phyloP scores from a whole-genome alignment of 805 yeast genomes.

The Wickerhamiella allomyrinae region DNA sequence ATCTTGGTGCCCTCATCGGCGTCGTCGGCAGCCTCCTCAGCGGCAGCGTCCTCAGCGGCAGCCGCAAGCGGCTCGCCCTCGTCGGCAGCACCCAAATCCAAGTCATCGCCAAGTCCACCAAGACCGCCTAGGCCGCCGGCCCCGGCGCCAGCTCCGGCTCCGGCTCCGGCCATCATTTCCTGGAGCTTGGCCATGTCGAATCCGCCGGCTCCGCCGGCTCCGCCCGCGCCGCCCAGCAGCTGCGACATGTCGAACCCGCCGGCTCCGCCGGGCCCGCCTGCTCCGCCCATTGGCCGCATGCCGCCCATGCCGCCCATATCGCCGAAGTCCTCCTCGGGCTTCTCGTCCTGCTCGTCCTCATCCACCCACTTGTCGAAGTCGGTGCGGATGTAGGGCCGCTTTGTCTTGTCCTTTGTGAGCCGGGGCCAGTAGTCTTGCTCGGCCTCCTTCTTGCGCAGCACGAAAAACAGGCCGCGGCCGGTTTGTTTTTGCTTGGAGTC shows the following conservation, averaged over 20 bases:
- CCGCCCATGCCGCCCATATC: constrained; percentile 27
- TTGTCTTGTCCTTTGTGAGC: constrained; percentile 72
- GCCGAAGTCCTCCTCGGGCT: constrained; percentile 32
- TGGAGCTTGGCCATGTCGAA: constrained; percentile 18
- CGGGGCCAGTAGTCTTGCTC: constrained; percentile 89
- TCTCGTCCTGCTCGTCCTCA: constrained; percentile 90
- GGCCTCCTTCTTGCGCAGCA: constrained; percentile 53
- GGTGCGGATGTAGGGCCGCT: constrained; percentile 69
- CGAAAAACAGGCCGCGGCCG: constrained; percentile 50
- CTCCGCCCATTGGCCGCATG: constrained; percentile 22
- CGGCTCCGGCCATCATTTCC: constrained; percentile 9
- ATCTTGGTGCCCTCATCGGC: background rate
- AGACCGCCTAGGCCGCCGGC: too few species aligned
- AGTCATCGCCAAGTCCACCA: too few species aligned
- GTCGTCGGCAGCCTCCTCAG: background rate
- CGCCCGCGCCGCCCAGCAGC: constrained; percentile 15
- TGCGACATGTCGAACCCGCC: constrained; percentile 18
- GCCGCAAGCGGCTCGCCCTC: constrained; percentile 8
- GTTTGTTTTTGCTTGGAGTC: constrained; percentile 43
- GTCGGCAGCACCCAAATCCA: constrained; percentile 14
- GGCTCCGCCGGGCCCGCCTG: constrained; percentile 23
- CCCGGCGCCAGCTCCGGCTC: constrained; percentile 12
- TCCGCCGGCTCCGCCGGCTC: constrained; percentile 20
- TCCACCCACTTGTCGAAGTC: constrained; percentile 98
- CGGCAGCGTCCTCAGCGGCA: background rate